Percentiles rank a stretch among this genome's conserved stretches.
phyloP scores from a whole-genome alignment of 495 filamentous ascomycete genomes.

The Echria macrotheca region DNA sequence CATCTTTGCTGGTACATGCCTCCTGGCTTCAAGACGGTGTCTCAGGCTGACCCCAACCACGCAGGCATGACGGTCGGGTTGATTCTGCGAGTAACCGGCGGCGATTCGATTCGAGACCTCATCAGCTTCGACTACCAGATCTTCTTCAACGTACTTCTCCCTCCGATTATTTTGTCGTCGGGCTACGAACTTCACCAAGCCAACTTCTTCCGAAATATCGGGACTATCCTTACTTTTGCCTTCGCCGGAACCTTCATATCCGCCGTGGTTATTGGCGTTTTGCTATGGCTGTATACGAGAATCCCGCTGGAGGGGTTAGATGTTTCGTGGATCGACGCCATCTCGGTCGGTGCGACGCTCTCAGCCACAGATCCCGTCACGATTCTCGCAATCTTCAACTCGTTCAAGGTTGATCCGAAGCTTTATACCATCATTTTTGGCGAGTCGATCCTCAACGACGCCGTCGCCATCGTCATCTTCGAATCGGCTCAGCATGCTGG shows the following conservation, averaged over 20 bases:
- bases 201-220: constrained; percentile 98
- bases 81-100: constrained; percentile 72
- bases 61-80: constrained; percentile 93
- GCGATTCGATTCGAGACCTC: constrained; percentile 74
- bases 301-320: constrained; percentile 80
- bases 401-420: constrained; percentile 98
- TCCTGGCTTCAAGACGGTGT: too few species aligned
- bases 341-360: constrained; percentile 90
- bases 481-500: constrained; percentile 87
- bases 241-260: constrained; percentile 98
- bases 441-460: constrained; percentile 96
- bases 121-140: constrained; percentile 98
- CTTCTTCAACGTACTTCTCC: constrained; percentile 97
- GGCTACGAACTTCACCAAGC: constrained; percentile 97
- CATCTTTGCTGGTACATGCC: constrained; percentile 81
- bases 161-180: constrained; percentile 93
- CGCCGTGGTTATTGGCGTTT: constrained; percentile 80
- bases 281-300: constrained; percentile 82
- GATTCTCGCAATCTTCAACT: constrained; percentile 96
- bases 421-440: constrained; percentile 98
- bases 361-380: constrained; percentile 97
- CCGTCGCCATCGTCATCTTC: constrained; percentile 96
- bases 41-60: too few species aligned
- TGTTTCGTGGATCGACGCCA: constrained; percentile 87
- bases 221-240: constrained; percentile 96